phyloP scores from a whole-genome alignment of 192 early-diverging fungal genomes.

The Spinellus fusiger region DNA sequence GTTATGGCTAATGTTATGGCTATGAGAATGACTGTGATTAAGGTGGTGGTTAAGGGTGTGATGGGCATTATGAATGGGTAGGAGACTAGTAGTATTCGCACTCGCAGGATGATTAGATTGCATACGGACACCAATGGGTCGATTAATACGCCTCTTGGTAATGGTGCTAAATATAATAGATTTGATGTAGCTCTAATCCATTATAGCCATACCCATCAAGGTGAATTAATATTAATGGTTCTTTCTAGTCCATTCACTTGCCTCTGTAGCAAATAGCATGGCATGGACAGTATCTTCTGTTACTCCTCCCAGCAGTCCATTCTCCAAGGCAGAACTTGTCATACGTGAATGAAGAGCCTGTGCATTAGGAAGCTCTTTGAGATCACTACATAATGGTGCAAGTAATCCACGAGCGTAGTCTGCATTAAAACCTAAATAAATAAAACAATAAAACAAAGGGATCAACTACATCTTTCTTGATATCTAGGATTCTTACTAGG shows the following conservation, averaged over 20 bases:
- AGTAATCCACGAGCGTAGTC: slow-evolving; percentile 65
- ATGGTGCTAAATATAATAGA: slow-evolving; percentile 62
- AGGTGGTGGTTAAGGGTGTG: no score
- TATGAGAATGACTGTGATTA: no score
- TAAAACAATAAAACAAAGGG: not conserved
- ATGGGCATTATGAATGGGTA: no score
- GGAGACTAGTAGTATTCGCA: no score
- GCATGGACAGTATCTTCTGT: slow-evolving; percentile 54
- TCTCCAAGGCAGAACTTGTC: slow-evolving; percentile 62
- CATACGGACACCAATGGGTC: slow-evolving; percentile 41
- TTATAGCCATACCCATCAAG: not conserved
- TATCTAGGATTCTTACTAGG: slow-evolving; percentile 43
- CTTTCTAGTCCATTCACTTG: not conserved
- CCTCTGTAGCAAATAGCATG: slow-evolving; percentile 63
- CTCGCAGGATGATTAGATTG: no score
- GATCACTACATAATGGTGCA: slow-evolving; percentile 60
- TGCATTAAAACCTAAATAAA: slow-evolving; percentile 19
- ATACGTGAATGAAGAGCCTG: slow-evolving; percentile 60
- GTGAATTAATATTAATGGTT: not conserved
- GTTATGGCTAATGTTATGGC: no score
- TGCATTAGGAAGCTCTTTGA: slow-evolving; percentile 58
- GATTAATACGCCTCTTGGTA: slow-evolving; percentile 58
- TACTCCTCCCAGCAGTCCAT: slow-evolving; percentile 60
- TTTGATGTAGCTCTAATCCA: slow-evolving; percentile 61
- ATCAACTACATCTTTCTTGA: not conserved